Conservation (phyloP, 2,329 filamentous ascomycete genomes). For the Cryphonectria parasitica region DNA sequence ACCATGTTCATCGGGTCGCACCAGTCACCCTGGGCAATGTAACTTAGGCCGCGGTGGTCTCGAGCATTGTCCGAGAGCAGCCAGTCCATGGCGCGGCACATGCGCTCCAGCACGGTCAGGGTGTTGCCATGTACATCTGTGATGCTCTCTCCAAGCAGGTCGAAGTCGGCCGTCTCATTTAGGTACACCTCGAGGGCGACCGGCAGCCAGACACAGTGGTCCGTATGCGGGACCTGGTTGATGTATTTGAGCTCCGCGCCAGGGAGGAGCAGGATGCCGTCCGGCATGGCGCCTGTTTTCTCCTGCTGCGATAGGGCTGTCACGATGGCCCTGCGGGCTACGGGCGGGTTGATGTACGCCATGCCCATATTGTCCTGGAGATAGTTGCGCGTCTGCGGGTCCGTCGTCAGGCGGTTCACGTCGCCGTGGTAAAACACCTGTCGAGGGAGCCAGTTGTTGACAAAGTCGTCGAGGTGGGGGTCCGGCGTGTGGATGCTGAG, state of each 20-base stretch:
- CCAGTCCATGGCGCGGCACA: constrained; percentile 62
- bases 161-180: constrained; percentile 58
- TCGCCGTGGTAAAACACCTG: constrained; percentile 64
- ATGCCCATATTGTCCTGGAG: constrained; percentile 66
- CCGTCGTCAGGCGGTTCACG: constrained; percentile 61
- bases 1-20: constrained; percentile 67
- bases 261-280: constrained; percentile 57
- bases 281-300: constrained; percentile 59
- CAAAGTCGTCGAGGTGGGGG: constrained; percentile 58
- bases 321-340: constrained; percentile 53
- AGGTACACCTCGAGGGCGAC: constrained; percentile 59
- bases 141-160: constrained; percentile 49
- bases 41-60: constrained; percentile 58
- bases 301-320: constrained; percentile 58
- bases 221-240: constrained; percentile 64
- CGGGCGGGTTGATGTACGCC: constrained; percentile 57
- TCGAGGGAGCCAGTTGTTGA: constrained; percentile 63
- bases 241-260: constrained; percentile 63
- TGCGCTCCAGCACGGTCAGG: constrained; percentile 57
- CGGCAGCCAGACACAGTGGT: constrained; percentile 63
- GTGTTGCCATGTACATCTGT: constrained; percentile 47
- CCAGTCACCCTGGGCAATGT: constrained; percentile 63
- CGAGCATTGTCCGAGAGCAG: constrained; percentile 48
- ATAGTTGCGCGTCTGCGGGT: constrained; percentile 63
- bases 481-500: constrained; percentile 58